These are phyloP conservation scores for Mortierella claussenii DNA, from an alignment of 192 early-diverging fungal genomes.

Conservation along the genomic window DNA sequence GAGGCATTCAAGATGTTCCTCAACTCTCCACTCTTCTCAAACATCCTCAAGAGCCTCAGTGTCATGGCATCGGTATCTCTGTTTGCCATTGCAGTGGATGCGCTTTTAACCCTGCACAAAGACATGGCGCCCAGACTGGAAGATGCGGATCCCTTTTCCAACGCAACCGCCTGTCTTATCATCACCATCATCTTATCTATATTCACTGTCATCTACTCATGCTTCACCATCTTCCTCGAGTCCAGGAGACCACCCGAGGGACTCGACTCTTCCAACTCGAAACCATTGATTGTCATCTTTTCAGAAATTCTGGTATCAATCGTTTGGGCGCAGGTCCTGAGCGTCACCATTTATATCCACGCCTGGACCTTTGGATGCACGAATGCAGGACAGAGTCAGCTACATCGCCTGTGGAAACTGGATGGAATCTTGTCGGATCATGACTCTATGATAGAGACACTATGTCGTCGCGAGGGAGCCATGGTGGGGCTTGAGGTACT, in stretches of 20 bases:
- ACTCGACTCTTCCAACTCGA: conserved; percentile 21
- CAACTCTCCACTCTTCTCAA: conserved; percentile 36
- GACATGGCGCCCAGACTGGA: neutral
- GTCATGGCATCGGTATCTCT: conserved; percentile 13
- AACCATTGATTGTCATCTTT: conserved; percentile 38
- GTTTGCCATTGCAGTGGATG: conserved; percentile 17
- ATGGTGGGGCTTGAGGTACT: conserved; percentile 27
- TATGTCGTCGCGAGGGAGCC: conserved; percentile 34
- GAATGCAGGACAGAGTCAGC: neutral
- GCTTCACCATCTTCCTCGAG: conserved; percentile 31
- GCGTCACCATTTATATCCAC: conserved; percentile 35
- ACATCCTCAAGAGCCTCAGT: conserved; percentile 23
- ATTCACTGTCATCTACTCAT: conserved; percentile 28
- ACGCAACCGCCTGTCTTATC: conserved; percentile 11
- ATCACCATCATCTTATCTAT: conserved; percentile 23
- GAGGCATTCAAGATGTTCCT: conserved; percentile 24
- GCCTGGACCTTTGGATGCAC: conserved; percentile 35
- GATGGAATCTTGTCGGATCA: neutral
- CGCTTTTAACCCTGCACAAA: conserved; percentile 8
- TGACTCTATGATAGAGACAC: neutral
- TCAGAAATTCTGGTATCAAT: conserved; percentile 35
- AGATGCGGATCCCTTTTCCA: neutral
- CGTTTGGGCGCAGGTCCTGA: conserved; percentile 41
- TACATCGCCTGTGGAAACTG: conserved; percentile 9
- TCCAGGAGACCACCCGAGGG: conserved; percentile 27